Evolutionary conservation across 306 rosid genomes (phyloP).

Genomic region (Corylus americana): DNA sequence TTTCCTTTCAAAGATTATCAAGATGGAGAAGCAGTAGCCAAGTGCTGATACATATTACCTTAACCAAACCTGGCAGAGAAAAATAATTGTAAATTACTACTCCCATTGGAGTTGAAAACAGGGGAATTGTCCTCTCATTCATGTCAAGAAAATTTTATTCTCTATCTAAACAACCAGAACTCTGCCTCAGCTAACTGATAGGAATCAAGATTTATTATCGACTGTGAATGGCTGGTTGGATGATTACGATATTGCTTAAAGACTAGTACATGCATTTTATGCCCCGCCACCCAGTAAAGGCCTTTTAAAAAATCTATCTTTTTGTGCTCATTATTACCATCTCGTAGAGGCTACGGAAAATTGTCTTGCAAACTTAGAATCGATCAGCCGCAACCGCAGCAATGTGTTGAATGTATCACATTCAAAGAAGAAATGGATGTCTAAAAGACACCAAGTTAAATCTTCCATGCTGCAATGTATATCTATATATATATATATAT

Average conservation of each 20-base stretch:
- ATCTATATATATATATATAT: background rate
- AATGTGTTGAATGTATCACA: background rate
- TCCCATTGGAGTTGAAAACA: background rate
- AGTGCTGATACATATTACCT: background rate
- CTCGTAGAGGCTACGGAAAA: background rate
- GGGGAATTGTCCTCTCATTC: background rate
- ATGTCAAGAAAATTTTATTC: background rate
- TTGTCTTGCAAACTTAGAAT: background rate
- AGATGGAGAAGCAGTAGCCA: conserved; percentile 1
- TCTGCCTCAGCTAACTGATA: background rate
- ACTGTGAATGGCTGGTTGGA: background rate
- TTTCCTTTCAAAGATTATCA: background rate
- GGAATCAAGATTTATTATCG: background rate
- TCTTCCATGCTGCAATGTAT: background rate
- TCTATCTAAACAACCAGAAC: background rate
- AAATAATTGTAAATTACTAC: background rate
- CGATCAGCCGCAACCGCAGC: background rate
- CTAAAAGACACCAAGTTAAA: background rate
- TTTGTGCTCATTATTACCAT: background rate
- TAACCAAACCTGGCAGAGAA: background rate
- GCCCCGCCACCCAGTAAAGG: background rate
- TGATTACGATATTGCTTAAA: background rate
- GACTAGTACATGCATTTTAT: background rate
- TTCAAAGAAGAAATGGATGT: background rate
- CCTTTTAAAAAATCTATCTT: background rate